phyloP scores from a whole-genome alignment of 768 basidiomycete species.

The Tricholoma hemisulphureum region DNA sequence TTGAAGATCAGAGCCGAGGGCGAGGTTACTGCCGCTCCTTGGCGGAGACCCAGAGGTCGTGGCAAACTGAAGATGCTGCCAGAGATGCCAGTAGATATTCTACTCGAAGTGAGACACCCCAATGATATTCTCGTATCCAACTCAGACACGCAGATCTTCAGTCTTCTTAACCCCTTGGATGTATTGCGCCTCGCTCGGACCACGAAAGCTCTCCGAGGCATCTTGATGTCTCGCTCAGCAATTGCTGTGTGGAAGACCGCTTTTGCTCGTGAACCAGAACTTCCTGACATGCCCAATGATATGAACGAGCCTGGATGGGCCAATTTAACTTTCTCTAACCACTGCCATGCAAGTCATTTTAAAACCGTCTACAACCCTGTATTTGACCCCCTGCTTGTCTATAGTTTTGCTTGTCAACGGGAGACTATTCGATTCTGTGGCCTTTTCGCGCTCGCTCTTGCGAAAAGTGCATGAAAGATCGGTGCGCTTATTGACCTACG shows the following conservation, averaged over 20 bases:
- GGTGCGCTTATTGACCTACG: conserved; percentile 6
- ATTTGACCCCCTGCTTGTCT: neutral
- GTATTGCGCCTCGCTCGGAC: conserved; percentile 40
- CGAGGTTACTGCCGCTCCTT: neutral
- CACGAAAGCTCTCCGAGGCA: conserved; percentile 33
- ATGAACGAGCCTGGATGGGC: conserved; percentile 28
- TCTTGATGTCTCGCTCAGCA: conserved; percentile 28
- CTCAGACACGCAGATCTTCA: conserved; percentile 33
- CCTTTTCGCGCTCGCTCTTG: conserved; percentile 16
- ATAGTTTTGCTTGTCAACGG: conserved; percentile 13
- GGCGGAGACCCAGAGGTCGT: neutral
- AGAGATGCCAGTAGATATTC: conserved; percentile 22
- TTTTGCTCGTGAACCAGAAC: conserved; percentile 21
- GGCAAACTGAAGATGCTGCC: conserved; percentile 4
- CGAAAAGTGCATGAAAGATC: conserved; percentile 9
- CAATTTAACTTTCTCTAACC: conserved; percentile 23
- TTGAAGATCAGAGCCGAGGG: neutral
- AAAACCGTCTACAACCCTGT: neutral
- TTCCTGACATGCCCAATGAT: conserved; percentile 24
- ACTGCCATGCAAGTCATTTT: conserved; percentile 25
- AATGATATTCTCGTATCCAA: neutral
- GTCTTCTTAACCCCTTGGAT: conserved; percentile 33
- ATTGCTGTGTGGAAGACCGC: conserved; percentile 24
- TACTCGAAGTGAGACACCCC: conserved; percentile 20
- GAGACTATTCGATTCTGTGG: conserved; percentile 16